phyloP scores from a whole-genome alignment of 768 basidiomycete species.

The Rhizopogon rudus region DNA sequence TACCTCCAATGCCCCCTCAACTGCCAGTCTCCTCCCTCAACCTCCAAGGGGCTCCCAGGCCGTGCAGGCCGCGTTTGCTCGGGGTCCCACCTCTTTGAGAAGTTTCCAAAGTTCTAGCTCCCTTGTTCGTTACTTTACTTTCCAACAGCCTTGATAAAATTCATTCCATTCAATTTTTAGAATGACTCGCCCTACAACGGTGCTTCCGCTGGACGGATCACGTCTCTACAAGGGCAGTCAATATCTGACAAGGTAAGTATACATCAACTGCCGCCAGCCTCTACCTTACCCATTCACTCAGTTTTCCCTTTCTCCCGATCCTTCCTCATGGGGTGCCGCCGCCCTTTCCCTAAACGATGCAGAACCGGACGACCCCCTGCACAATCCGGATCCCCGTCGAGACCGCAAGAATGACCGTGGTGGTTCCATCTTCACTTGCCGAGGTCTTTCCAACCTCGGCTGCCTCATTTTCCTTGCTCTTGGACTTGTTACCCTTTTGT shows the following conservation, averaged over 20 bases:
- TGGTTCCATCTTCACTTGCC: constrained; percentile 57
- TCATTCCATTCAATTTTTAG: constrained; percentile 15
- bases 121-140: constrained; percentile 29
- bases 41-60: constrained; percentile 22
- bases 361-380: constrained; percentile 68
- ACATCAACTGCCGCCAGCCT: background rate
- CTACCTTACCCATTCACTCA: constrained; percentile 18
- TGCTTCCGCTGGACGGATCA: constrained; percentile 26
- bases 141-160: background rate
- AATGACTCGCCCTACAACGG: constrained; percentile 37
- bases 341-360: constrained; percentile 51
- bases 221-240: constrained; percentile 30
- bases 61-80: constrained; percentile 42
- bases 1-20: constrained; percentile 41
- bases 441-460: constrained; percentile 70
- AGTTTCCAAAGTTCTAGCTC: constrained; percentile 35
- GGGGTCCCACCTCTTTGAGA: constrained; percentile 32
- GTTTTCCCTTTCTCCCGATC: constrained; percentile 75
- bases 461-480: constrained; percentile 54
- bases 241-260: constrained; percentile 54
- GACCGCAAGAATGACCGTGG: constrained; percentile 50
- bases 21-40: constrained; percentile 44
- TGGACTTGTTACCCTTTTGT: constrained; percentile 60
- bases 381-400: constrained; percentile 65
- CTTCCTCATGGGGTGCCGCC: constrained; percentile 66